Conservation (phyloP, 371 early-diverging fungal genomes). For the Basidiobolus meristosporus region DNA sequence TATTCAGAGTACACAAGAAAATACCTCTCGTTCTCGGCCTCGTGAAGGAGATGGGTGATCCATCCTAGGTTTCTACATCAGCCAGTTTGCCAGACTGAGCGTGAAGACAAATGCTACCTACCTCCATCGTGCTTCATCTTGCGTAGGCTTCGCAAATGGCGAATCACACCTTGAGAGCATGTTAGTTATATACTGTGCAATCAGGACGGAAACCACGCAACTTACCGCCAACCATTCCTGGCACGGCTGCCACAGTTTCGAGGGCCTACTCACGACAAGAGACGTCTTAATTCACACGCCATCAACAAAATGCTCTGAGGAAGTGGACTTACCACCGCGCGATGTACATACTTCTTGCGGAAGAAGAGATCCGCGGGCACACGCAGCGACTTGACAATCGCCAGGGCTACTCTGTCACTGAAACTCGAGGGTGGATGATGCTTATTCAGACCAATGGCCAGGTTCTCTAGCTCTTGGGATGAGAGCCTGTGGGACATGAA, state of each 20-base stretch:
- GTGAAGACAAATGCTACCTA: too few relatives aligned
- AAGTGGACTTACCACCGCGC: constrained; percentile 76
- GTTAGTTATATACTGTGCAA: too few relatives aligned
- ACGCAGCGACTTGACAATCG: constrained; percentile 42
- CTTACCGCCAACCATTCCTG: too few relatives aligned
- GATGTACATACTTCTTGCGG: constrained; percentile 54
- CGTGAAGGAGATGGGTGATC: constrained; percentile 69
- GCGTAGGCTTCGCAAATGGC: constrained; percentile 79
- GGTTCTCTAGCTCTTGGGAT: constrained; percentile 30
- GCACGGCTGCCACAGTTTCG: too few relatives aligned
- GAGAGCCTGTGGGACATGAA: too few relatives aligned
- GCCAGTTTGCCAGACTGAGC: too few relatives aligned
- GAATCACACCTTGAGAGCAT: too few relatives aligned
- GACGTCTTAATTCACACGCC: too few relatives aligned
- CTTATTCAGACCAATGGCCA: constrained; percentile 34
- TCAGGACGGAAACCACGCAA: too few relatives aligned
- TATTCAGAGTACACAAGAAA: background rate
- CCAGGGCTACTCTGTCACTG: constrained; percentile 44
- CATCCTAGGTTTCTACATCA: too few relatives aligned
- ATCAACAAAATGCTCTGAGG: too few relatives aligned
- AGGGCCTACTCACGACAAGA: too few relatives aligned
- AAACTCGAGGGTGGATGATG: constrained; percentile 35
- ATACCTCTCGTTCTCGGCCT: constrained; percentile 66
- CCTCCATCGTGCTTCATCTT: constrained; percentile 66
- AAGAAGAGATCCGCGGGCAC: constrained; percentile 61